Evolutionary conservation across 192 early-diverging fungal species (phyloP).

Genomic region (Backusella macrospora): DNA sequence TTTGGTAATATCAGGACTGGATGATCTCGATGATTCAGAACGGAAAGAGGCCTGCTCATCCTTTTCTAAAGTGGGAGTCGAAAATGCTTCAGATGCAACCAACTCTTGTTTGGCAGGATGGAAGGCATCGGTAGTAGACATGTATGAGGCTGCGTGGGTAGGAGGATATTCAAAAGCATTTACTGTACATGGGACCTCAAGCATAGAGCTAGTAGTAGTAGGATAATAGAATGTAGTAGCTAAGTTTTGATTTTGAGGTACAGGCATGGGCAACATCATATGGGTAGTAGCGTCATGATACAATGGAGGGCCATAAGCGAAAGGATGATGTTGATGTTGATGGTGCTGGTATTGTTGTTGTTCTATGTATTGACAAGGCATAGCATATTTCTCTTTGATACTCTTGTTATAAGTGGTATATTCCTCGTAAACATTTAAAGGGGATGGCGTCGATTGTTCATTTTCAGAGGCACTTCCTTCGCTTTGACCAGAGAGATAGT

Average conservation of each 20-base stretch:
- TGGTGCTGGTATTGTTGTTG: conserved; percentile 21
- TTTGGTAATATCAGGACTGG: conserved; percentile 2
- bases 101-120: not conserved
- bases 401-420: conserved; percentile 12
- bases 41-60: conserved; percentile 11
- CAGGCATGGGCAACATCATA: not conserved
- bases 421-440: conserved; percentile 35
- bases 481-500: conserved; percentile 32
- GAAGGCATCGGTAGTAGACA: not conserved
- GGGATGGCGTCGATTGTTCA: conserved; percentile 37
- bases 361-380: not conserved
- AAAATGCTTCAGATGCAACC: no score
- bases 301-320: not conserved
- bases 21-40: not conserved
- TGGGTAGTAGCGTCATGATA: not conserved
- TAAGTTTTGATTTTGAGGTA: not conserved
- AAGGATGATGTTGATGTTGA: conserved; percentile 11
- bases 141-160: not conserved
- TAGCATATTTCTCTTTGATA: conserved; percentile 2
- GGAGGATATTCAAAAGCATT: not conserved
- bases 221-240: not conserved
- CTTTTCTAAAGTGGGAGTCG: not conserved
- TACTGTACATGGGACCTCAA: not conserved
- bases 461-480: conserved; percentile 34
- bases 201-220: not conserved